Percentiles rank a stretch among this genome's conserved stretches.
These are phyloP conservation scores for Nemania sp. DNA, from an alignment of 2,329 filamentous ascomycete genomes.

Conservation along the genomic window DNA sequence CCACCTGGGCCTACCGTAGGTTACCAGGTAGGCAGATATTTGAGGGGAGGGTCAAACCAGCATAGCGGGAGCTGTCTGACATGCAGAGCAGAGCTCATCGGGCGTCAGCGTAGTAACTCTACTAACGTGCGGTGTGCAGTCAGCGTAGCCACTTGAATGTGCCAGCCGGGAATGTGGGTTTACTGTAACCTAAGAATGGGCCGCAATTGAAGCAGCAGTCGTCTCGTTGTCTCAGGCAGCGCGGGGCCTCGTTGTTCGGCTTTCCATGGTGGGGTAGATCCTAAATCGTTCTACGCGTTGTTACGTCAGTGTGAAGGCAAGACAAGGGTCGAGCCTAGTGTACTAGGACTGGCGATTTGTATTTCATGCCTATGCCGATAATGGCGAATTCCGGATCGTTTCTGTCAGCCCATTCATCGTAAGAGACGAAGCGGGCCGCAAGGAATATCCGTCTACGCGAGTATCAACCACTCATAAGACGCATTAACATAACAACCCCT, in stretches of 20 bases:
- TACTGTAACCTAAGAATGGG: constrained; percentile 22
- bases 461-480: constrained; percentile 2
- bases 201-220: background rate
- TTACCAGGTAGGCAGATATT: background rate
- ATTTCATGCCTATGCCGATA: constrained; percentile 10
- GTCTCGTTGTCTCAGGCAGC: constrained; percentile 9
- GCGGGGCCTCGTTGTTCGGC: constrained; percentile 16
- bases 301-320: constrained; percentile 24
- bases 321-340: constrained; percentile 6
- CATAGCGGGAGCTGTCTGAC: constrained; percentile 16
- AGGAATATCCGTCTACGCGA: background rate
- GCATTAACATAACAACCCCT: background rate
- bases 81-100: constrained; percentile 23
- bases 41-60: constrained; percentile 6
- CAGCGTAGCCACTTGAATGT: constrained; percentile 16
- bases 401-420: background rate
- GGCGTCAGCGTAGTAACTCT: constrained; percentile 22
- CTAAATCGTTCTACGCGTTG: constrained; percentile 2
- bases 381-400: constrained; percentile 1
- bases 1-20: too few relatives aligned
- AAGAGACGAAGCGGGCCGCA: constrained; percentile 1
- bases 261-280: constrained; percentile 24
- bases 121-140: constrained; percentile 26
- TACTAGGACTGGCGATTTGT: constrained; percentile 14
- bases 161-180: constrained; percentile 17